Percentiles rank a stretch among this genome's conserved stretches.
phyloP scores from a whole-genome alignment of 2,329 filamentous ascomycete genomes.

The Rutstroemia sp. region DNA sequence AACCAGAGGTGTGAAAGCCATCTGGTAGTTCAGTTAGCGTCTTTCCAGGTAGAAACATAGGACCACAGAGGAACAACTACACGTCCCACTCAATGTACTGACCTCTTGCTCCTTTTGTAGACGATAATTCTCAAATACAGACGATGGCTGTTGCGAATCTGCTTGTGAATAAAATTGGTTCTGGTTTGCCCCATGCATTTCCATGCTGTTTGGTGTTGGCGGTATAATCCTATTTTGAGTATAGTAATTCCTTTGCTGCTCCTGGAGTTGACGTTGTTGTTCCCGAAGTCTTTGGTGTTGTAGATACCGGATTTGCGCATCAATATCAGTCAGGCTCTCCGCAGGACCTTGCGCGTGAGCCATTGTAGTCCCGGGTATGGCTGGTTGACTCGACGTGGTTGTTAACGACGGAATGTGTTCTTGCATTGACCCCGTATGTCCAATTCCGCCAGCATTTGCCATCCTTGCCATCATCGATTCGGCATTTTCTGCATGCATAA shows the following conservation, averaged over 20 bases:
- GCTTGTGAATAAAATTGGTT: constrained; percentile 54
- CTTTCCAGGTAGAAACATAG: not conserved
- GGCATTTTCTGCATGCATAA: constrained; percentile 25
- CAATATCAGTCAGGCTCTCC: constrained; percentile 51
- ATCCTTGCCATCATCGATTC: constrained; percentile 44
- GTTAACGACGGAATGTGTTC: constrained; percentile 44
- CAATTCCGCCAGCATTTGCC: constrained; percentile 17
- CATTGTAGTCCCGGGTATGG: constrained; percentile 34
- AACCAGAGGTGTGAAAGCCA: constrained; percentile 73
- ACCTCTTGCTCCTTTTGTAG: constrained; percentile 63
- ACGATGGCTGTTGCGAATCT: constrained; percentile 42
- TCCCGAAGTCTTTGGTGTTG: constrained; percentile 57
- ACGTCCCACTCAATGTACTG: constrained; percentile 27
- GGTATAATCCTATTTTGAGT: constrained; percentile 57
- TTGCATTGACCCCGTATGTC: constrained; percentile 34
- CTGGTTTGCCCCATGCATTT: constrained; percentile 54
- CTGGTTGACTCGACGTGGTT: constrained; percentile 34
- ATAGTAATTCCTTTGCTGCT: constrained; percentile 48
- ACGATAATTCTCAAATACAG: constrained; percentile 53
- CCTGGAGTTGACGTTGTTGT: constrained; percentile 36
- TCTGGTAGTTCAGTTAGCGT: constrained; percentile 35
- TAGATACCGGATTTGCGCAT: constrained; percentile 59
- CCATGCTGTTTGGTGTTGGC: constrained; percentile 73
- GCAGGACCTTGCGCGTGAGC: constrained; percentile 38
- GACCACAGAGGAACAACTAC: not conserved